phyloP scores from a whole-genome alignment of 2,329 filamentous ascomycete genomes.

The Epichloe bromicola region DNA sequence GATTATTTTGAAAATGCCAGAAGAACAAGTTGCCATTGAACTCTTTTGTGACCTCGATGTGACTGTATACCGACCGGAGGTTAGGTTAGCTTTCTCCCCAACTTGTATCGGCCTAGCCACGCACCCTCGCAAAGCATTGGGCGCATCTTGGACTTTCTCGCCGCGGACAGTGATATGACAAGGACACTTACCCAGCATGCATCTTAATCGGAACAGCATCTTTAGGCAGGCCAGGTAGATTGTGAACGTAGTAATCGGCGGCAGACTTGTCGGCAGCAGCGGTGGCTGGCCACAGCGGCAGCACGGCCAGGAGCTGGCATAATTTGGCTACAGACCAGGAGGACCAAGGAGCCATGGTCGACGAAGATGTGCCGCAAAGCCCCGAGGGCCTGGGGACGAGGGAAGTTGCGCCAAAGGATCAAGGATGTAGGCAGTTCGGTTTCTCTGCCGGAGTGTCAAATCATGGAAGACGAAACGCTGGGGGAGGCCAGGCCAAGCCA shows the following conservation, averaged over 20 bases:
- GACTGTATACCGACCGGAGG: slow-evolving; percentile 37
- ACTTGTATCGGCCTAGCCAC: neutral
- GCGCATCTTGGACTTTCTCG: neutral
- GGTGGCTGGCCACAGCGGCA: slow-evolving; percentile 30
- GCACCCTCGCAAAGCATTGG: neutral
- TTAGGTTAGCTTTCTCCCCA: neutral
- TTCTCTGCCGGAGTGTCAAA: neutral
- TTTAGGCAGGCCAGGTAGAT: slow-evolving; percentile 71
- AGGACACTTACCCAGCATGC: slow-evolving; percentile 75
- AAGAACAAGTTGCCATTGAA: slow-evolving; percentile 94
- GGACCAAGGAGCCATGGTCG: slow-evolving; percentile 3
- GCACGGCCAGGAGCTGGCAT: slow-evolving; percentile 16
- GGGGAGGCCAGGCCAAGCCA: neutral
- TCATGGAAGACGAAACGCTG: neutral
- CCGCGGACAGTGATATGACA: neutral
- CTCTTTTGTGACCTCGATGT: slow-evolving; percentile 78
- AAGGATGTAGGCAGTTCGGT: neutral
- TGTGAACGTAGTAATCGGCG: slow-evolving; percentile 80
- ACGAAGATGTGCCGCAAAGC: neutral
- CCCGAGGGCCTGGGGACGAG: neutral
- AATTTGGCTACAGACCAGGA: neutral
- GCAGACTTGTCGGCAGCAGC: slow-evolving; percentile 19
- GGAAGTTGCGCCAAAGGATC: neutral
- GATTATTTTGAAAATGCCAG: slow-evolving; percentile 93
- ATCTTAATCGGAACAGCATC: slow-evolving; percentile 70